Percentiles rank a stretch among this genome's conserved stretches.
Conservation (phyloP, 176 grass and related monocot species). For the Secale cereale region DNA sequence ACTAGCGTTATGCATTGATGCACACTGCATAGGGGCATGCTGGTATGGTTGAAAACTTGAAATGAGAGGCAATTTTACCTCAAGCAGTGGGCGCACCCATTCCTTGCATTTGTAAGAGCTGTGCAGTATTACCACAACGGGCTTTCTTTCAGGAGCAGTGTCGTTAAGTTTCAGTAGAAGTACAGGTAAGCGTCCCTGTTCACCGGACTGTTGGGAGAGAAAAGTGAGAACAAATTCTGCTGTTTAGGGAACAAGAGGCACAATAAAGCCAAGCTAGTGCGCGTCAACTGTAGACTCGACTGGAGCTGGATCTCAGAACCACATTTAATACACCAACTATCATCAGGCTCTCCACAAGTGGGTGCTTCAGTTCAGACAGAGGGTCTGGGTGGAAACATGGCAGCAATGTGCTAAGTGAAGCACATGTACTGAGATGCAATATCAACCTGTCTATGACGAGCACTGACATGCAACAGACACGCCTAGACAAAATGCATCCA, state of each 20-base stretch:
- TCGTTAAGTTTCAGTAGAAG: conserved; percentile 71
- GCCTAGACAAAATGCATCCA: neutral
- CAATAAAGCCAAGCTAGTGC: conserved; percentile 7
- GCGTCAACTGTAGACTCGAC: neutral
- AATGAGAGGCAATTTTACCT: conserved; percentile 46
- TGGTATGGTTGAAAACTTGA: neutral
- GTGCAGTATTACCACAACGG: conserved; percentile 80
- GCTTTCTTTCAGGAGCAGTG: conserved; percentile 47
- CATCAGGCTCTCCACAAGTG: neutral
- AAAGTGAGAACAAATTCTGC: neutral
- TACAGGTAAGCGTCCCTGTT: conserved; percentile 78
- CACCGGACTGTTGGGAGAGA: conserved; percentile 39
- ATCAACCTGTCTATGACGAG: neutral
- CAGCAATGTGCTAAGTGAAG: neutral
- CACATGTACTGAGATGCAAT: neutral
- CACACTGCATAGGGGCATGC: neutral
- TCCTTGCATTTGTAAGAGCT: conserved; percentile 98
- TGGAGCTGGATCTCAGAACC: conserved; percentile 5
- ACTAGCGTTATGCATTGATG: neutral
- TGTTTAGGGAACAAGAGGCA: conserved; percentile 13
- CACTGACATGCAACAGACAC: neutral
- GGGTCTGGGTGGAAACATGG: neutral
- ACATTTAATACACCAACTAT: neutral
- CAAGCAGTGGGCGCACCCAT: conserved; percentile 81
- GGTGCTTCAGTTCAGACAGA: neutral